These are phyloP conservation scores for Lentinula raphanica DNA, from an alignment of 768 basidiomycete species.

Conservation along the genomic window DNA sequence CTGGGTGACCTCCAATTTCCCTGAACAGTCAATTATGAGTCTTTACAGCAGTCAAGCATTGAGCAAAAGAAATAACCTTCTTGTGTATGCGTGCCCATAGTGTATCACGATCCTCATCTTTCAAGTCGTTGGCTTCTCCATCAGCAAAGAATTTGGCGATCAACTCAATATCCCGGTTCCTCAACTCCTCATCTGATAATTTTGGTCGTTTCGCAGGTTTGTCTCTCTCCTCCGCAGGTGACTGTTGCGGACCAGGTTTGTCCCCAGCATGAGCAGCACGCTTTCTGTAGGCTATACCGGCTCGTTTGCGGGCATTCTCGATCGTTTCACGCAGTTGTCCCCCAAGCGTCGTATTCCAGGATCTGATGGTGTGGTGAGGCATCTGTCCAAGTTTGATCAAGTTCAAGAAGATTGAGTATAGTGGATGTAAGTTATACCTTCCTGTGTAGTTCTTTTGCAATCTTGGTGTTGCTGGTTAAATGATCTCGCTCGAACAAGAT, in stretches of 20 bases:
- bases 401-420: not conserved
- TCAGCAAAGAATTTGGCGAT: constrained; percentile 53
- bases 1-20: constrained; percentile 7
- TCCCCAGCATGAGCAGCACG: not conserved
- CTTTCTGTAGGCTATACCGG: constrained; percentile 48
- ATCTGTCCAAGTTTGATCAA: constrained; percentile 33
- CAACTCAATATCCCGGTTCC: constrained; percentile 41
- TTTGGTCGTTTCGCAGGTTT: not conserved
- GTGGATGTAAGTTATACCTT: constrained; percentile 35
- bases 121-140: constrained; percentile 28
- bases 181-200: not conserved
- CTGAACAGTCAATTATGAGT: constrained; percentile 7
- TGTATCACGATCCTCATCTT: constrained; percentile 12
- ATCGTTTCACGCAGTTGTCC: constrained; percentile 30
- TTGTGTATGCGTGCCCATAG: constrained; percentile 47
- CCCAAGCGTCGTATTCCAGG: constrained; percentile 44
- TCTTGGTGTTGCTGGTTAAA: constrained; percentile 28
- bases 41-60: not conserved
- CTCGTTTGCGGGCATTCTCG: constrained; percentile 44
- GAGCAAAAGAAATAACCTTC: constrained; percentile 32
- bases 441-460: constrained; percentile 33
- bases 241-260: not conserved
- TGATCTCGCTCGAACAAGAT: constrained; percentile 46
- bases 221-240: not conserved
- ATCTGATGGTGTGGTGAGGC: constrained; percentile 48